These are phyloP conservation scores for Candida koratica DNA, from an alignment of 805 yeast genomes.

Conservation along the genomic window DNA sequence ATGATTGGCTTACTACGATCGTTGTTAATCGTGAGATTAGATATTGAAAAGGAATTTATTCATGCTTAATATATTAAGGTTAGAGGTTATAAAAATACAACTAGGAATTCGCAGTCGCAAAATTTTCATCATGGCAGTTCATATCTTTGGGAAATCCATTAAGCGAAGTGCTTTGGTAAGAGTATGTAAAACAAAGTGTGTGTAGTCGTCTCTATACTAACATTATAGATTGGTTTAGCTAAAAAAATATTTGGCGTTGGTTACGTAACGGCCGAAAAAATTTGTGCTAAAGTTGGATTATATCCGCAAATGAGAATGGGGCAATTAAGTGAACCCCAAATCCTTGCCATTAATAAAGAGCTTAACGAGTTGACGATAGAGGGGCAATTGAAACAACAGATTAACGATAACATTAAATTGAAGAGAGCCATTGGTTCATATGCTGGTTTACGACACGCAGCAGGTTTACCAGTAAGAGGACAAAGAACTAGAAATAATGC, in stretches of 20 bases:
- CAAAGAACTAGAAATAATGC: slow-evolving; percentile 92
- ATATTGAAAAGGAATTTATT: slow-evolving; percentile 31
- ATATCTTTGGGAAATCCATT: slow-evolving; percentile 42
- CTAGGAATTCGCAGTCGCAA: background rate
- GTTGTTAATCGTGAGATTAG: slow-evolving; percentile 69
- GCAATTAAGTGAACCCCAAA: slow-evolving; percentile 83
- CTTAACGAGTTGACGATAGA: slow-evolving; percentile 79
- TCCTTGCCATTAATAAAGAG: slow-evolving; percentile 83
- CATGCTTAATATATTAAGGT: background rate
- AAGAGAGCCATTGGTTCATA: slow-evolving; percentile 82
- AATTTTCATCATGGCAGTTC: slow-evolving; percentile 35
- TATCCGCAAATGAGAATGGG: slow-evolving; percentile 94
- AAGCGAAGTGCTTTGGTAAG: slow-evolving; percentile 40
- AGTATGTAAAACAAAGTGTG: slow-evolving; percentile 17
- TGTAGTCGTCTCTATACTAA: slow-evolving; percentile 13
- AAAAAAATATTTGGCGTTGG: slow-evolving; percentile 87
- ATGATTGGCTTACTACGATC: slow-evolving; percentile 81
- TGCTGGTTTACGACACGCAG: slow-evolving; percentile 84
- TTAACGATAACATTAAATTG: slow-evolving; percentile 71
- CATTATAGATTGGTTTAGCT: slow-evolving; percentile 56
- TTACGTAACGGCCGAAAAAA: slow-evolving; percentile 58
- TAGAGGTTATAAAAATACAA: no score
- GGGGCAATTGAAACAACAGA: slow-evolving; percentile 68
- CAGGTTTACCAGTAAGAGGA: slow-evolving; percentile 66
- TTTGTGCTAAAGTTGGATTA: slow-evolving; percentile 85